Evolutionary conservation across 768 basidiomycete genomes (phyloP).

Genomic region (Epithele typhae): DNA sequence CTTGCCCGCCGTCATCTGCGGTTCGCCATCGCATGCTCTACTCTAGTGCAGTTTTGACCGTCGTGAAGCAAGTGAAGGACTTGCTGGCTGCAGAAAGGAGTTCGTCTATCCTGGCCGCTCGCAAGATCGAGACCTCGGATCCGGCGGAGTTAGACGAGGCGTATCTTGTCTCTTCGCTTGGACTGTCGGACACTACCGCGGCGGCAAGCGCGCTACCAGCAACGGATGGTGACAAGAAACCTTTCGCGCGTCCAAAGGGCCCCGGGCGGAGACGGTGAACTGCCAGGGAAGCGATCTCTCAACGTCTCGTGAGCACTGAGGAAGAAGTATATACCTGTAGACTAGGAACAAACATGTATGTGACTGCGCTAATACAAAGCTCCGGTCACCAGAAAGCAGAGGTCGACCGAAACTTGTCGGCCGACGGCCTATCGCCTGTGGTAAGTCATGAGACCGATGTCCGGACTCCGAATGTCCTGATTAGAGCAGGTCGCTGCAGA

Average conservation of each 20-base stretch:
- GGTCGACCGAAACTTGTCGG: too few species aligned
- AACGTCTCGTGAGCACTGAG: neutral
- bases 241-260: conserved; percentile 69
- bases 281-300: conserved; percentile 14
- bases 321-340: too few species aligned
- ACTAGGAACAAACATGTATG: too few species aligned
- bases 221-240: conserved; percentile 31
- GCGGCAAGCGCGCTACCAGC: conserved; percentile 15
- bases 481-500: too few species aligned
- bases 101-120: conserved; percentile 38
- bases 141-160: conserved; percentile 65
- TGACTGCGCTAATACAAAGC: too few species aligned
- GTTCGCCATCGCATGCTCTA: conserved; percentile 89
- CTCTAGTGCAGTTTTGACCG: conserved; percentile 59
- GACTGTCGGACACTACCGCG: conserved; percentile 21
- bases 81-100: conserved; percentile 39
- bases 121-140: conserved; percentile 83
- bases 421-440: too few species aligned
- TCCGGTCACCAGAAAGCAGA: too few species aligned
- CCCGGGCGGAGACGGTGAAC: conserved; percentile 50
- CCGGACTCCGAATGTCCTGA: too few species aligned
- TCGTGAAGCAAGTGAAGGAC: conserved; percentile 53
- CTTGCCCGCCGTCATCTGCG: conserved; percentile 77
- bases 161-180: conserved; percentile 58
- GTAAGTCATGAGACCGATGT: too few species aligned